phyloP scores from a whole-genome alignment of 345 rosid species.

The Stellera chamaejasme region DNA sequence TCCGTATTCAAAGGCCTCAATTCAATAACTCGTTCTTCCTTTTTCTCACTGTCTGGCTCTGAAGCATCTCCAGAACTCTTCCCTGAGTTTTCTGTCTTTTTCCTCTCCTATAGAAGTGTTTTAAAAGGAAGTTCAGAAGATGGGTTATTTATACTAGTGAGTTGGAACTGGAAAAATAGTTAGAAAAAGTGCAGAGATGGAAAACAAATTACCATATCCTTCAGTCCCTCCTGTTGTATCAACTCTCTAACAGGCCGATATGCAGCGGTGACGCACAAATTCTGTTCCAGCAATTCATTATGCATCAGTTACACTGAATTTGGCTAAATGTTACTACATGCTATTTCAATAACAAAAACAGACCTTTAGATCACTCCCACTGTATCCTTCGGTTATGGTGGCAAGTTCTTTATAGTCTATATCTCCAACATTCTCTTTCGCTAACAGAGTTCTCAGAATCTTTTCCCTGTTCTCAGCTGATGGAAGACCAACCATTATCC shows the following conservation, averaged over 20 bases:
- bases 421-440: constrained; percentile 67
- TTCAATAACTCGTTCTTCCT: constrained; percentile 45
- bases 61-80: constrained; percentile 40
- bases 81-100: constrained; percentile 51
- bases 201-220: constrained; percentile 44
- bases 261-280: constrained; percentile 90
- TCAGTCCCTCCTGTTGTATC: constrained; percentile 70
- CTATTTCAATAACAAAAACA: constrained; percentile 13
- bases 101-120: constrained; percentile 45
- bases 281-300: constrained; percentile 43
- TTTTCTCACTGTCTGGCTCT: constrained; percentile 38
- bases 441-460: constrained; percentile 78
- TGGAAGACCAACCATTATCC: constrained; percentile 97
- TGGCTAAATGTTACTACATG: not conserved
- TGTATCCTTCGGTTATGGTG: constrained; percentile 84
- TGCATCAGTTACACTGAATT: constrained; percentile 7
- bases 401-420: constrained; percentile 88
- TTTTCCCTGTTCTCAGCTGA: constrained; percentile 69
- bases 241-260: constrained; percentile 93
- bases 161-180: not conserved
- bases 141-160: not conserved
- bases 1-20: constrained; percentile 83
- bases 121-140: constrained; percentile 3
- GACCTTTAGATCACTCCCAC: constrained; percentile 99
- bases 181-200: not conserved